phyloP scores from a whole-genome alignment of 2,329 filamentous ascomycete genomes.

The Phymatotrichopsis omnivora region DNA sequence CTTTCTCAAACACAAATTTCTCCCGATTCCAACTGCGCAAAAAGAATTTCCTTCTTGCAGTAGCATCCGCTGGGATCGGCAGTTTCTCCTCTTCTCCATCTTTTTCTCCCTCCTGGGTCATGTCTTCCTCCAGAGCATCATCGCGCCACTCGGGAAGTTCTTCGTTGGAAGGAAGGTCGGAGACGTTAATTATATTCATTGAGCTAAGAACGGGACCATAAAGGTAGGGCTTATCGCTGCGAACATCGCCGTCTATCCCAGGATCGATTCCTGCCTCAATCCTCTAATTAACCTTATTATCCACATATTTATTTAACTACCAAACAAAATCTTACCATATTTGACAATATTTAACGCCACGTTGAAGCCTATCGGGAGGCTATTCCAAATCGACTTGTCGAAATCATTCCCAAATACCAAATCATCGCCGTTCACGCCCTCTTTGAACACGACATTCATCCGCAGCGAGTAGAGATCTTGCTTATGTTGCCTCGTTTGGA shows the following conservation, averaged over 20 bases:
- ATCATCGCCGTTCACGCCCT: conserved; percentile 53
- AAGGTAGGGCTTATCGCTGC: conserved; percentile 74
- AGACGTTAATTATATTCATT: conserved; percentile 67
- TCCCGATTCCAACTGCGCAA: conserved; percentile 46
- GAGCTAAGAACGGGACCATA: conserved; percentile 73
- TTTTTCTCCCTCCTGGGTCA: conserved; percentile 33
- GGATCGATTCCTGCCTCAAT: conserved; percentile 91
- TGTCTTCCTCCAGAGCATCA: conserved; percentile 36
- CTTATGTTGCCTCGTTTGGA: conserved; percentile 57
- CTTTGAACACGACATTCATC: conserved; percentile 66
- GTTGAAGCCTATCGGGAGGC: conserved; percentile 71
- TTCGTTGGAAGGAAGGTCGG: conserved; percentile 37
- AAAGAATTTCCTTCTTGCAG: conserved; percentile 50
- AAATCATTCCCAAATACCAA: conserved; percentile 95
- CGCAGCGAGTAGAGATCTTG: conserved; percentile 77
- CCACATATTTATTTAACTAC: too few relatives aligned
- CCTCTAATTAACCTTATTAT: too few relatives aligned
- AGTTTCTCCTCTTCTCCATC: conserved; percentile 35
- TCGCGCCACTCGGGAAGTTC: conserved; percentile 27
- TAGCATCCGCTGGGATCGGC: conserved; percentile 36
- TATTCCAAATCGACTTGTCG: conserved; percentile 76
- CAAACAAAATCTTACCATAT: too few relatives aligned
- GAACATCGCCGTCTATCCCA: conserved; percentile 78
- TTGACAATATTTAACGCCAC: conserved; percentile 14
- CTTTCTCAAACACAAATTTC: conserved; percentile 51